Conservation (phyloP, 2,329 filamentous ascomycete genomes). For the Aspergillus ustus region DNA sequence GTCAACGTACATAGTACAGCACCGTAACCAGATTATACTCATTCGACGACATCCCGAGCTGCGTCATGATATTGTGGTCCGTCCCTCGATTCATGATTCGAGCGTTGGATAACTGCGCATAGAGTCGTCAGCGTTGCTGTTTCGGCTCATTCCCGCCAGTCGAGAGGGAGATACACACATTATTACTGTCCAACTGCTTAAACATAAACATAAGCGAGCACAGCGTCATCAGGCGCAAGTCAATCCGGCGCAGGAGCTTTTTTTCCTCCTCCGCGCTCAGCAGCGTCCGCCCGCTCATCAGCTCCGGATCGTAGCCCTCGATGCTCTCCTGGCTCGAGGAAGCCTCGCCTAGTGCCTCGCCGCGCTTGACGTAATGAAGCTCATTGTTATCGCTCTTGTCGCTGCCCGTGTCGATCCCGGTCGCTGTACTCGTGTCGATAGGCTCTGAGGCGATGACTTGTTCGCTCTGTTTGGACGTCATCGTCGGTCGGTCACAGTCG, state of each 20-base stretch:
- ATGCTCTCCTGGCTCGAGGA: constrained; percentile 23
- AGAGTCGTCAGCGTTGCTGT: constrained; percentile 5
- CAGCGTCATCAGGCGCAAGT: constrained; percentile 50
- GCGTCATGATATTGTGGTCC: constrained; percentile 29
- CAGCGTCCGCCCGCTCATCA: constrained; percentile 37
- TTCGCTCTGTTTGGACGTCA: not conserved
- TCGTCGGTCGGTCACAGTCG: not conserved
- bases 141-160: too few relatives aligned
- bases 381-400: constrained; percentile 3
- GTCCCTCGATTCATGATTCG: constrained; percentile 43
- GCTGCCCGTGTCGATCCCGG: not conserved
- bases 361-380: constrained; percentile 28
- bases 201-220: constrained; percentile 39
- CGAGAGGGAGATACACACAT: too few relatives aligned
- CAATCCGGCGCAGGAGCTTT: constrained; percentile 49
- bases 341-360: constrained; percentile 21
- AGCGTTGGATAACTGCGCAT: constrained; percentile 37
- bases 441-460: not conserved
- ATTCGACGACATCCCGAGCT: constrained; percentile 36
- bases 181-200: constrained; percentile 38
- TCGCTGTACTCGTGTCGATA: not conserved
- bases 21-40: constrained; percentile 41
- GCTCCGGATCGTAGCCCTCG: constrained; percentile 35
- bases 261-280: constrained; percentile 51
- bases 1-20: constrained; percentile 39